phyloP scores from a whole-genome alignment of 345 rosid genomes.

The Eucalyptus tenuipes region DNA sequence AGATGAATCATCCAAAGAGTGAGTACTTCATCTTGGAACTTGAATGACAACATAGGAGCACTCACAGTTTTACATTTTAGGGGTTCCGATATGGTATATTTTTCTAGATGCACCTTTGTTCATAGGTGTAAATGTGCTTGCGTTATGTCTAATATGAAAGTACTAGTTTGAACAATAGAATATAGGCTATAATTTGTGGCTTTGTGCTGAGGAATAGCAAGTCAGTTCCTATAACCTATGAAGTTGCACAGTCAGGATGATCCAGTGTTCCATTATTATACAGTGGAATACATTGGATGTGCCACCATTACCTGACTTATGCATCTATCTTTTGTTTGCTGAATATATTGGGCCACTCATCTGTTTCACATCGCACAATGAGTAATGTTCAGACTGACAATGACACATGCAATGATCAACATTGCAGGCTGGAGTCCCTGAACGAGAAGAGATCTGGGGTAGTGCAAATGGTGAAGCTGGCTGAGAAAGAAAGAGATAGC shows the following conservation, averaged over 20 bases:
- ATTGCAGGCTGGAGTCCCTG: conserved; percentile 67
- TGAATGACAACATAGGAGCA: background rate
- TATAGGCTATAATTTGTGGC: background rate
- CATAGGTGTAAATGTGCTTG: background rate
- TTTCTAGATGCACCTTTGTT: background rate
- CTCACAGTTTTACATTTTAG: background rate
- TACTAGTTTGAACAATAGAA: background rate
- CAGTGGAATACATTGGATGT: background rate
- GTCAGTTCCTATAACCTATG: background rate
- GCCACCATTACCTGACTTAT: background rate
- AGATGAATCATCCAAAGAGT: conserved; percentile 73
- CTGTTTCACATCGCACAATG: background rate
- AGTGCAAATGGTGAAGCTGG: conserved; percentile 95
- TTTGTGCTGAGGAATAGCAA: background rate
- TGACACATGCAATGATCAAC: background rate
- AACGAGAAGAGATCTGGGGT: conserved; percentile 90
- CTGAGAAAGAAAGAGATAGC: conserved; percentile 91
- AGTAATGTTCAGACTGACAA: background rate
- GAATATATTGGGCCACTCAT: background rate
- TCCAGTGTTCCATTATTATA: background rate
- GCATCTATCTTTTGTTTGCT: background rate
- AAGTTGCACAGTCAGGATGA: background rate
- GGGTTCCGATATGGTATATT: background rate
- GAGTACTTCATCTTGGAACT: conserved; percentile 13
- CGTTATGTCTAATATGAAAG: background rate